Percentiles rank a stretch among this genome's conserved stretches.
Evolutionary conservation across 306 rosid genomes (phyloP).

Genomic region (Sesbania bispinosa): DNA sequence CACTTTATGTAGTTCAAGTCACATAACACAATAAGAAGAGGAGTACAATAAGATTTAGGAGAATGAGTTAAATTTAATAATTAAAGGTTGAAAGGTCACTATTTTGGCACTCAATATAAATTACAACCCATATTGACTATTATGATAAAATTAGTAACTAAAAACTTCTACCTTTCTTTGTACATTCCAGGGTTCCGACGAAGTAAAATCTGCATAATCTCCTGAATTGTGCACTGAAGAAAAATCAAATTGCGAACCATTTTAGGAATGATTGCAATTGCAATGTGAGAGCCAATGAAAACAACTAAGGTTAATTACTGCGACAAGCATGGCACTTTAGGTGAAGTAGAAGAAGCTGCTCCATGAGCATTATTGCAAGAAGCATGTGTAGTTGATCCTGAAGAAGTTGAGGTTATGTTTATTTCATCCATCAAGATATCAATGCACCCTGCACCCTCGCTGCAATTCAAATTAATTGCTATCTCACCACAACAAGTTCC

Average conservation of each 20-base stretch:
- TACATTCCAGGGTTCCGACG: not conserved
- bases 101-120: too few relatives aligned
- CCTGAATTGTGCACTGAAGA: not conserved
- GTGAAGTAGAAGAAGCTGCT: conserved; percentile 5
- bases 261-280: not conserved
- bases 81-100: too few relatives aligned
- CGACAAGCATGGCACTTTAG: not conserved
- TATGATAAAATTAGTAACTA: too few relatives aligned
- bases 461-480: conserved; percentile 9
- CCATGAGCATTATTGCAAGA: conserved; percentile 17
- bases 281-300: not conserved
- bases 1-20: too few relatives aligned
- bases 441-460: not conserved
- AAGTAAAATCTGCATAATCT: not conserved
- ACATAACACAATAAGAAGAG: too few relatives aligned
- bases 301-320: not conserved
- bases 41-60: too few relatives aligned
- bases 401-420: conserved; percentile 3
- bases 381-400: not conserved
- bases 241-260: too few relatives aligned
- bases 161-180: too few relatives aligned
- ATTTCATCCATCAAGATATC: conserved; percentile 6
- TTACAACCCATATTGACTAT: too few relatives aligned
- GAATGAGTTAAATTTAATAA: too few relatives aligned
- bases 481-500: conserved; percentile 2